Evolutionary conservation across 257 asterid species (phyloP), one percentile per base, ranked within the genome.

Genomic region (Solanum pennellii): DNA sequence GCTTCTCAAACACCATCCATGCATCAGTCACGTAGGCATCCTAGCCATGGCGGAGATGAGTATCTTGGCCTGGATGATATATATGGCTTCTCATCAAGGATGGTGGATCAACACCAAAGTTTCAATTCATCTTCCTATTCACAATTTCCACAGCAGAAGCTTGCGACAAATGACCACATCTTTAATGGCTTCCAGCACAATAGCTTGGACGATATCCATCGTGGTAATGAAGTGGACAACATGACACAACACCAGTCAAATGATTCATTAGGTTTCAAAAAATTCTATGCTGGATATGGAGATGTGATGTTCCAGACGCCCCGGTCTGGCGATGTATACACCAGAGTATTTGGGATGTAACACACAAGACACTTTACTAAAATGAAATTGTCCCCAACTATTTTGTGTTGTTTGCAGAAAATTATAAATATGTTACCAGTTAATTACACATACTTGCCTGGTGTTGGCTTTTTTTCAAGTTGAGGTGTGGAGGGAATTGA

Each of bases 251-350:
- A 88, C 86, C 91, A 91, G 92, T 92, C 95, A 82, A 93, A 90
- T 9, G 94, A 93, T 88, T 94, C 92, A 88, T 86, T 94, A 89
- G 94, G 96, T 49, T 91, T 91, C 35, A 89, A 89, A 92, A 92
- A 92, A 91, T 93, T 91, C 83, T 88, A 94, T 0, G 96, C 94
- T 0, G 95, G 95, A 86, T 93, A 96, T 87, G 99, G 93, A 88
- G 98, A 94, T 91, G 31, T 90, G 83, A 92, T 89, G 93, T 91
- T 91, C 82, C 92, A 87, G 91, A 86, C 88, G 90, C 68, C 92
- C 86, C 92, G 89, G 89, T 90, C 97, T 25, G 93, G 97, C 9
- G 98, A 96, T 89, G 92, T 92, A 91, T 95, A 93, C 94, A 89
- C 89, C 89, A 92, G 85, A 91, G 93, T 93, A 65, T 94, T 92